phyloP scores from a whole-genome alignment of 2,329 filamentous ascomycete species.

The Talaromyces rugulosus region DNA sequence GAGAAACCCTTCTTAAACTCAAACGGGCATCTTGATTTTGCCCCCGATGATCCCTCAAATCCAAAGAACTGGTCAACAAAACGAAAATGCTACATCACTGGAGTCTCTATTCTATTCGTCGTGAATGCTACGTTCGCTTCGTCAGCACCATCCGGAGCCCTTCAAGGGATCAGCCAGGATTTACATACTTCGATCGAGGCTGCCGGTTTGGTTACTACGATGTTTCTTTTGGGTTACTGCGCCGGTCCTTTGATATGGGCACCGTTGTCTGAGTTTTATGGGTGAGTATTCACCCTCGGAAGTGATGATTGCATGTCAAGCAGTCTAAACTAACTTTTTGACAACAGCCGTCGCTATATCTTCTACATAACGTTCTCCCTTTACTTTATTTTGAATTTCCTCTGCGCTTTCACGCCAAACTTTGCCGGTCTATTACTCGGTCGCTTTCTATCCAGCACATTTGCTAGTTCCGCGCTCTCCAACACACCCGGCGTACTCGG shows the following conservation, averaged over 20 bases:
- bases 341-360: not conserved
- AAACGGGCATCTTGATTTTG: not conserved
- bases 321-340: not conserved
- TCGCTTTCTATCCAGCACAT: not conserved
- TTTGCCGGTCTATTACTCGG: not conserved
- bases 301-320: too few species aligned
- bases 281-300: conserved; percentile 21
- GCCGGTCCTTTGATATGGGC: conserved; percentile 60
- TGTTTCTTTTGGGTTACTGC: conserved; percentile 62
- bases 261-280: conserved; percentile 62
- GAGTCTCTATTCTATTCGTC: conserved; percentile 26
- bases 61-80: not conserved
- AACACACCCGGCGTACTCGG: not conserved
- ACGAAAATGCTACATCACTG: conserved; percentile 1
- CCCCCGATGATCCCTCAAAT: not conserved
- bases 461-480: not conserved
- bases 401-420: not conserved
- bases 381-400: not conserved
- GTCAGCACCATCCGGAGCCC: conserved; percentile 36
- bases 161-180: conserved; percentile 39
- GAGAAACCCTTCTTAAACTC: not conserved
- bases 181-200: conserved; percentile 48
- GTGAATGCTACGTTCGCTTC: conserved; percentile 55
- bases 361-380: not conserved
- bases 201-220: conserved; percentile 56